Conservation (phyloP, 768 basidiomycete species). For the Lentinula sp. region DNA sequence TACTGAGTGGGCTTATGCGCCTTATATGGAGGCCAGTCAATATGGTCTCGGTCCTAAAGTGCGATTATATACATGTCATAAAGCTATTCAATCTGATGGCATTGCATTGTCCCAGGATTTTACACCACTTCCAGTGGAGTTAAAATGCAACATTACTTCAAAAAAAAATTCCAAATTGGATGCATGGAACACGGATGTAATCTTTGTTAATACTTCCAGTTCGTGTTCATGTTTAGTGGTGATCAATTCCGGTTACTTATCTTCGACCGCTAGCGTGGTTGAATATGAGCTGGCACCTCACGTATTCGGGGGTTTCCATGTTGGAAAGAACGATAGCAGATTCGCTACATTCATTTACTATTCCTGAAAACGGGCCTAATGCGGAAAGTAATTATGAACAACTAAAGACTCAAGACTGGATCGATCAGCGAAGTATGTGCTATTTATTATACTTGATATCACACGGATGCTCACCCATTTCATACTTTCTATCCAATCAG, state of each 20-base stretch:
- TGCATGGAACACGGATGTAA: neutral
- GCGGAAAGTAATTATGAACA: neutral
- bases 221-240: neutral
- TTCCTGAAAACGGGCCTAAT: neutral
- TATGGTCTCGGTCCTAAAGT: conserved; percentile 3
- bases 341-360: neutral
- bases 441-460: neutral
- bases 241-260: neutral
- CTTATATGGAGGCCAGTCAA: neutral
- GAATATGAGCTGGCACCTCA: conserved; percentile 1
- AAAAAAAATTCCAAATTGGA: neutral
- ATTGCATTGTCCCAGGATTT: neutral
- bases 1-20: conserved; percentile 7
- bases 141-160: neutral
- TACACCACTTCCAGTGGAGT: neutral
- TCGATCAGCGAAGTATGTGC: conserved; percentile 3
- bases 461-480: neutral
- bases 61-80: neutral
- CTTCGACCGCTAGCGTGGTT: neutral
- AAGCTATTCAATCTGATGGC: neutral
- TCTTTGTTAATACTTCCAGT: neutral
- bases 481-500: neutral
- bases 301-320: neutral
- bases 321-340: neutral
- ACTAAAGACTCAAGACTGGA: neutral